Evolutionary conservation across 208 protist species (phyloP).

Genomic region (Zelonia costaricensis): DNA sequence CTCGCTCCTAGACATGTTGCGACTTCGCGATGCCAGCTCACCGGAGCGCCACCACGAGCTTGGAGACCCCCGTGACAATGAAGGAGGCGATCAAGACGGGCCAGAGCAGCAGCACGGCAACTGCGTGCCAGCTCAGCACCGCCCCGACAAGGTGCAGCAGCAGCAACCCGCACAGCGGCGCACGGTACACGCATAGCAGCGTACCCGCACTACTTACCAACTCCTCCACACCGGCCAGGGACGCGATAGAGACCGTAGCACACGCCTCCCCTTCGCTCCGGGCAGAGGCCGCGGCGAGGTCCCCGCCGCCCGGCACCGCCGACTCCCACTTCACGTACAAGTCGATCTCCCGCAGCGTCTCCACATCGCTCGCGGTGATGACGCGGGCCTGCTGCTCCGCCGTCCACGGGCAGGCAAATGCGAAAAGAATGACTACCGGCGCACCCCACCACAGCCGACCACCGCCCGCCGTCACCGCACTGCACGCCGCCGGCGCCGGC

Average conservation of each 20-base stretch:
- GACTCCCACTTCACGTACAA: too few species aligned
- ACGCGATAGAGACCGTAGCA: too few species aligned
- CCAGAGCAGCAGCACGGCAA: background rate
- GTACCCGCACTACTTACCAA: background rate
- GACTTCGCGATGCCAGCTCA: too few species aligned
- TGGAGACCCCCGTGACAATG: background rate
- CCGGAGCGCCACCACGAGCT: too few species aligned
- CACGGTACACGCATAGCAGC: background rate
- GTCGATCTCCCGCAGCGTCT: conserved; percentile 8
- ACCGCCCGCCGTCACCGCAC: background rate
- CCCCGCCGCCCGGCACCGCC: too few species aligned
- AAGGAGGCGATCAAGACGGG: background rate
- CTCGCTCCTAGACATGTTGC: too few species aligned
- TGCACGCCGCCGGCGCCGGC: background rate
- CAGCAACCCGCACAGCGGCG: background rate
- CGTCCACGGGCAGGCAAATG: conserved; percentile 24
- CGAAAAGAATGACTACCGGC: conserved; percentile 4
- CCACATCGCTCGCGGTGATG: conserved; percentile 7
- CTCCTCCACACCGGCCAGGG: conserved; percentile 10
- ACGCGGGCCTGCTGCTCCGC: conserved; percentile 12
- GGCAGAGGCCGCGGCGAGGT: too few species aligned
- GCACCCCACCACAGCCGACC: conserved; percentile 17
- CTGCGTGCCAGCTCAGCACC: background rate
- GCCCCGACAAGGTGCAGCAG: background rate
- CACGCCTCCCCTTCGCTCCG: too few species aligned